Base-by-base conservation (phyloP, 129 eudicot genomes). In the Daucus carota region DNA sequence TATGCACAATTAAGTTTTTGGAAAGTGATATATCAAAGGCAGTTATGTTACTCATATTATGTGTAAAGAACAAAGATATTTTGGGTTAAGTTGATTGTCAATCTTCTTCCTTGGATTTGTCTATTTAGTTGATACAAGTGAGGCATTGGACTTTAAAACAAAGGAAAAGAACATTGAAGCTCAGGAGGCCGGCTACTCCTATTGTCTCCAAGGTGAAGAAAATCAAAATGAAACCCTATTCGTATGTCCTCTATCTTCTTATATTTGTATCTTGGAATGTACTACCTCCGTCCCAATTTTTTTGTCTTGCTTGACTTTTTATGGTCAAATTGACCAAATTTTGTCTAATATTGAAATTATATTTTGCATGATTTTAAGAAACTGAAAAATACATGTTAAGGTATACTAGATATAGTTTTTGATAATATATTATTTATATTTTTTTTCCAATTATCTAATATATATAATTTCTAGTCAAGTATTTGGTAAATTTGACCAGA, bases 151-250 rank as follows among this genome's bases (percentile, higher is more conserved):
- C 98, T n/a, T 80, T 86, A 62, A 93, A 90, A 79, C 92, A 92
- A 78, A 87, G 91, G 93, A 90, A 90, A 85, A 87, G 96, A 83
- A 87, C 89, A 84, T 75, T 84, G 79, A 93, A 93, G 89, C 79
- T 85, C 57, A 86, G 93, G 83, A 81, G 82, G 78, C 90, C 97
- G 44, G 80, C 62, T 67, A 85, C 90, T 29, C 98, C 98, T 20
- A 79, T 89, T 24, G 80, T 77, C 73, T 93, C 97, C 76, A 86
- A 88, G 86, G 80, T 87, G 75, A 93, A 90, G 78, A 93, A 93
- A 85, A 75, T 81, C 80, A 93, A 93, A 87, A 85, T 90, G 78
- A 90, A 93, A 80, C 36, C 76, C 47, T 90, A 88, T 85, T 93
- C 98, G 97, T 93, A 90, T 57, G 96, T 84, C 40, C 47, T 76